phyloP scores from a whole-genome alignment of 177 flowering plant genomes.

The Vitis hybrid region DNA sequence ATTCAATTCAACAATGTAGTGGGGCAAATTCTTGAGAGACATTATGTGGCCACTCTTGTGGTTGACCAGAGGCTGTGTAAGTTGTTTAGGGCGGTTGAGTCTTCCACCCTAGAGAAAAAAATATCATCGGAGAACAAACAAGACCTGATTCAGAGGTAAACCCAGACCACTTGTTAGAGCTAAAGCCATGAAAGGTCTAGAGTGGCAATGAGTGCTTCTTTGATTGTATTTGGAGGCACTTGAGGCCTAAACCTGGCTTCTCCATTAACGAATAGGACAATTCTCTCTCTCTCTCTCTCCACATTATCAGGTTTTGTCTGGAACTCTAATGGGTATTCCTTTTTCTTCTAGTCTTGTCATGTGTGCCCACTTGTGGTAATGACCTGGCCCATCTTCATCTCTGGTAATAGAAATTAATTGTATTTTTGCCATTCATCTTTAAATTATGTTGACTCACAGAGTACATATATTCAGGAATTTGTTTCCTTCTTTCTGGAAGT shows the following conservation, averaged over 20 bases:
- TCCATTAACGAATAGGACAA: constrained; percentile 30
- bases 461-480: no score
- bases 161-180: constrained; percentile 16
- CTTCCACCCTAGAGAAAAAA: neutral
- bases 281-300: constrained; percentile 14
- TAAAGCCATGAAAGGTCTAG: constrained; percentile 9
- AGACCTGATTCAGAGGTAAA: constrained; percentile 5
- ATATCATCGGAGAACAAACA: constrained; percentile 1
- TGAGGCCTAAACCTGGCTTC: constrained; percentile 12
- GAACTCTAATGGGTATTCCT: neutral
- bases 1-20: no score
- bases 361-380: constrained; percentile 1
- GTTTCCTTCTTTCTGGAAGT: no score
- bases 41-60: no score
- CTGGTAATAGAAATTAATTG: neutral
- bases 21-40: no score
- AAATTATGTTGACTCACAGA: no score
- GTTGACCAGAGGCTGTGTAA: no score
- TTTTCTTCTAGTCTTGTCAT: constrained; percentile 1
- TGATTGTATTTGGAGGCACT: constrained; percentile 17
- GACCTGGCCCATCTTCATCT: constrained; percentile 9
- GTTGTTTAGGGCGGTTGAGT: neutral
- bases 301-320: neutral
- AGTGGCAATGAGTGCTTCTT: constrained; percentile 28
- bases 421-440: neutral